Conservation (phyloP, 306 rosid genomes). For the Mimosa pudica region DNA sequence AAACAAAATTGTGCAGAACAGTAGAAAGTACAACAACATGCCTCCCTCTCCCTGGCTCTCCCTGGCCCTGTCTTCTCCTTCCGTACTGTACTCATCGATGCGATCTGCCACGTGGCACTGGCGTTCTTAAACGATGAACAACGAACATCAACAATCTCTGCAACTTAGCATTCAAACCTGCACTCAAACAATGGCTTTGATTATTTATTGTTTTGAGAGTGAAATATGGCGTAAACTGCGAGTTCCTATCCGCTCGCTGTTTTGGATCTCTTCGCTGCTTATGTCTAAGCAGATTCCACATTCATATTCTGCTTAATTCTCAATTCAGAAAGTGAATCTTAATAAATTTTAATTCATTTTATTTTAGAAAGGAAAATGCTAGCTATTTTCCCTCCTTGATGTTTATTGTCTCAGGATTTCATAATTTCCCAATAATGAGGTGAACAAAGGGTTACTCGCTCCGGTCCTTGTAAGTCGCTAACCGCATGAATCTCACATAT, state of each 20-base stretch:
- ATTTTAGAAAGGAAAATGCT: neutral
- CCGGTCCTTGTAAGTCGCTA: too few relatives aligned
- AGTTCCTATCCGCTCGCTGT: neutral
- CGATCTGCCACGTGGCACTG: slow-evolving; percentile 5
- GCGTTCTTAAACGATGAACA: too few relatives aligned
- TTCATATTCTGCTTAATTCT: neutral
- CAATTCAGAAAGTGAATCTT: neutral
- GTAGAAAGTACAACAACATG: too few relatives aligned
- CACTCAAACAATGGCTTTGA: neutral
- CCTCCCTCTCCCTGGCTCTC: too few relatives aligned
- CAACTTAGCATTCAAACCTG: neutral
- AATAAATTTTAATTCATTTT: neutral
- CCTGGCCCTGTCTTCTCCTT: neutral
- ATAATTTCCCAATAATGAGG: neutral
- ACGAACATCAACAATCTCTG: neutral
- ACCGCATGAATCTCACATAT: too few relatives aligned
- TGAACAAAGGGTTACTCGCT: neutral
- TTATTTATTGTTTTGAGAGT: neutral
- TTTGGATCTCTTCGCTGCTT: neutral
- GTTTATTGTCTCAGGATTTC: neutral
- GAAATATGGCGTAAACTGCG: neutral
- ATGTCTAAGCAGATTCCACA: neutral
- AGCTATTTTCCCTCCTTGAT: neutral
- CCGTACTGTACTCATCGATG: slow-evolving; percentile 11
- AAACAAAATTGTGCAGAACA: neutral